Conservation (phyloP, 2,329 filamentous ascomycete species). For the Claviceps lovelessii region DNA sequence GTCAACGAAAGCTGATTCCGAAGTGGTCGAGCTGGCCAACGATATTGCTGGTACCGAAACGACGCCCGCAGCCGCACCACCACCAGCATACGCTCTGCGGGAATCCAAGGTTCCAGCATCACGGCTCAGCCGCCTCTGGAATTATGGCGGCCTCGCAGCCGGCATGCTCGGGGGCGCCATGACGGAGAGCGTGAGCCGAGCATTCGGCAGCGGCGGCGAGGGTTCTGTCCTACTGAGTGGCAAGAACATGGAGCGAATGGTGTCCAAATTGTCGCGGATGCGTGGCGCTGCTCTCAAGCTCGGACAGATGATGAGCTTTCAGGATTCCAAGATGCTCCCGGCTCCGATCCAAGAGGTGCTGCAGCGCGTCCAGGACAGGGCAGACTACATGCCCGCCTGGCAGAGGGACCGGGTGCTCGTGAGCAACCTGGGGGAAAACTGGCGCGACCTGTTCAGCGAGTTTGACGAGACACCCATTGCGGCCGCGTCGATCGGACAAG, state of each 20-base stretch:
- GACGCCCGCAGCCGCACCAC: constrained; percentile 3
- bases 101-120: constrained; percentile 87
- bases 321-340: constrained; percentile 91
- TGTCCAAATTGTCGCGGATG: constrained; percentile 89
- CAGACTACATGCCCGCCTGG: constrained; percentile 94
- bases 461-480: constrained; percentile 91
- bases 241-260: constrained; percentile 82
- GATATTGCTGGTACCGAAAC: constrained; percentile 10
- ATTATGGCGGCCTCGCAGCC: constrained; percentile 83
- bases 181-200: constrained; percentile 68
- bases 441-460: constrained; percentile 67
- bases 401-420: constrained; percentile 76
- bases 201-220: constrained; percentile 49
- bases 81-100: constrained; percentile 50
- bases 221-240: constrained; percentile 80
- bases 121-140: constrained; percentile 76
- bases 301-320: constrained; percentile 96
- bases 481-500: constrained; percentile 92
- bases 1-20: constrained; percentile 3
- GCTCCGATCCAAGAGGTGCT: constrained; percentile 75
- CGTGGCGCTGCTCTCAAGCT: constrained; percentile 91
- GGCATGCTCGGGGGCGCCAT: constrained; percentile 92
- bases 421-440: constrained; percentile 65
- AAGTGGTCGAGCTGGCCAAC: constrained; percentile 12
- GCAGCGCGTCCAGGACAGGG: constrained; percentile 86